These are phyloP conservation scores for Ambrosia hybrid DNA, from an alignment of 140 eudicot species.

Conservation along the genomic window DNA sequence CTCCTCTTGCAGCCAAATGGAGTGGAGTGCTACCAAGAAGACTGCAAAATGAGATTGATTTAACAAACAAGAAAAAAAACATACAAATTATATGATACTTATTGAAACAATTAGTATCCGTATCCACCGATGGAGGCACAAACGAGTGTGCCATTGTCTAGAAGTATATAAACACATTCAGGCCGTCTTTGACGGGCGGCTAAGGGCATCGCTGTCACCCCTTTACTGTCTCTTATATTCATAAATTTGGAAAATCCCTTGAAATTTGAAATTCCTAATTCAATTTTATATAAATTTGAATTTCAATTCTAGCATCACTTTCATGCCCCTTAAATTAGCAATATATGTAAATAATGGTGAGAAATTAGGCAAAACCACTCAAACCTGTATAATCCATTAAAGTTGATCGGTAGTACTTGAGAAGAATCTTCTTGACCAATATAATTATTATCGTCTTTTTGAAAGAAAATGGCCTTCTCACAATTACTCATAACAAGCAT, in stretches of 20 bases:
- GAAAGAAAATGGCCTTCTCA: no score
- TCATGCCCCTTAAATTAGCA: no score
- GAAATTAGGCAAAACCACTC: no score
- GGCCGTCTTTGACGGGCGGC: conserved; percentile 90
- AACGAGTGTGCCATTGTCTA: conserved; percentile 75
- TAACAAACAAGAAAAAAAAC: conserved; percentile 3
- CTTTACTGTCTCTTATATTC: conserved; percentile 91
- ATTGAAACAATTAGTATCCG: conserved; percentile 72
- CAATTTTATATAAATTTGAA: conserved; percentile 2
- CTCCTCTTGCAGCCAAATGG: conserved; percentile 98
- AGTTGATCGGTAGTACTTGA: no score
- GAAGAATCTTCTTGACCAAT: no score
- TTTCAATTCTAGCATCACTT: no score
- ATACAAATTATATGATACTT: no score
- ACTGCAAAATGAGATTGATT: conserved; percentile 34
- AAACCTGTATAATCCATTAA: no score
- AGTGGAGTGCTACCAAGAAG: conserved; percentile 91
- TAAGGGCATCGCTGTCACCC: conserved; percentile 93
- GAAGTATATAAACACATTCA: conserved; percentile 70
- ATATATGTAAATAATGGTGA: no score
- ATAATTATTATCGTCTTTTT: no score
- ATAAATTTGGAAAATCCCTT: conserved; percentile 92
- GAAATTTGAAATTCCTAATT: conserved; percentile 19
- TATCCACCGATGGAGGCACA: conserved; percentile 94
- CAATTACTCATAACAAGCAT: no score